Base-by-base conservation (phyloP, 352 stramenopile genomes). In the Chrysophaeum taylorii region DNA sequence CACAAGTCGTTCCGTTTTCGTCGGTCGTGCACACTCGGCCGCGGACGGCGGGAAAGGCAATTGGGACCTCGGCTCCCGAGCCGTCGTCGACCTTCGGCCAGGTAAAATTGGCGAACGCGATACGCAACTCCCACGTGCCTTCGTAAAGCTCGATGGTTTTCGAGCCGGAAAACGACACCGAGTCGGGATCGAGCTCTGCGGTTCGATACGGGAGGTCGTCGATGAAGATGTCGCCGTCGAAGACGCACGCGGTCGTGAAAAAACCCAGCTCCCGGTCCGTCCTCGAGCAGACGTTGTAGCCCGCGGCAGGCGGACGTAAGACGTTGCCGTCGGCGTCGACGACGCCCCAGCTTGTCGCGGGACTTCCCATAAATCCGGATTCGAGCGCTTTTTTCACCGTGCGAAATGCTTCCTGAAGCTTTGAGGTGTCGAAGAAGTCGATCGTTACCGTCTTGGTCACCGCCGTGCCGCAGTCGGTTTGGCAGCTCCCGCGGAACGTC, bases 171-270 rank as follows among this genome's bases (percentile, higher is more conserved):
- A 62, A 62, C 4, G 4, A 14, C 9, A 31, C 50, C 7, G 5
- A 25, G 27, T 62, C 27, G 50, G 23, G 25, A 31, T 62, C 50
- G n/a, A 62, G 50, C n/a, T 62, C 50, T 2, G 5, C 15, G n/a
- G 50, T 62, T 9, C 50, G 50, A 31, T 62, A 62, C 4, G 50
- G 50, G 4, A 35, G 50, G 15, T 31, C 50, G 27, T 62, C 50
- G 23, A 62, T 62, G 50, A 62, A 37, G 50, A 62, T 31, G 50
- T 62, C 50, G 23, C 50, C 50, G 50, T 62, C 50, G 23, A 62
- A 62, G 23, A 62, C n/a, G 27, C 50, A 62, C 27, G 38, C 25
- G 15, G 7, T 7, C 27, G 35, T 31, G 27, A 62, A 62, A 21
- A 15, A 9, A 31, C 50, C 50, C 7, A 14, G 2, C 15, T 14